Conservation (phyloP, 345 rosid genomes). For the Mallotus nudiflorus region DNA sequence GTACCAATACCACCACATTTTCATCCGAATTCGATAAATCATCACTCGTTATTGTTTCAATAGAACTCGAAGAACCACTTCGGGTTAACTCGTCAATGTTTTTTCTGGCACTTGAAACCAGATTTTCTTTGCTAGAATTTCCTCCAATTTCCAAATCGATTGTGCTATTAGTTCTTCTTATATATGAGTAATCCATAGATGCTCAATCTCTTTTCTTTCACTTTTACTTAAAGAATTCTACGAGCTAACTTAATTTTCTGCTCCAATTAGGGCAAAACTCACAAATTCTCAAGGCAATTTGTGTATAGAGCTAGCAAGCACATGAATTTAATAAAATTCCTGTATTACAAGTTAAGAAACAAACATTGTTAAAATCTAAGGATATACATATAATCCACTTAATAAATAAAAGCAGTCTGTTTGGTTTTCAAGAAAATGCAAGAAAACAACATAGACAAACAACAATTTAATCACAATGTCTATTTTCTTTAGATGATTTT, state of each 20-base stretch:
- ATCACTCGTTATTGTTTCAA: neutral
- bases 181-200: constrained; percentile 3
- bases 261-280: neutral
- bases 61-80: constrained; percentile 8
- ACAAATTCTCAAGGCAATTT: too few species aligned
- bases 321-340: too few species aligned
- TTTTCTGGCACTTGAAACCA: neutral
- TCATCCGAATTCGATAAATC: constrained; percentile 13
- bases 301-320: too few species aligned
- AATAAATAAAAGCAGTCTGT: too few species aligned
- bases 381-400: too few species aligned
- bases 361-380: too few species aligned
- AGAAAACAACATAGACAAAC: neutral
- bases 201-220: neutral
- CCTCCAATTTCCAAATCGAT: constrained; percentile 36
- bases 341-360: too few species aligned
- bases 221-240: neutral
- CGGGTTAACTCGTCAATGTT: constrained; percentile 5
- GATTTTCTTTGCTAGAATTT: constrained; percentile 8
- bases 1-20: constrained; percentile 2
- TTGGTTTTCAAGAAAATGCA: constrained; percentile 4
- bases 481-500: too few species aligned
- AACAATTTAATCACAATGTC: neutral
- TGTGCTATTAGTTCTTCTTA: constrained; percentile 13
- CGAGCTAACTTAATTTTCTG: neutral